Conservation (phyloP, 805 yeast species). For the Cyberlindnera mississippiensis region DNA sequence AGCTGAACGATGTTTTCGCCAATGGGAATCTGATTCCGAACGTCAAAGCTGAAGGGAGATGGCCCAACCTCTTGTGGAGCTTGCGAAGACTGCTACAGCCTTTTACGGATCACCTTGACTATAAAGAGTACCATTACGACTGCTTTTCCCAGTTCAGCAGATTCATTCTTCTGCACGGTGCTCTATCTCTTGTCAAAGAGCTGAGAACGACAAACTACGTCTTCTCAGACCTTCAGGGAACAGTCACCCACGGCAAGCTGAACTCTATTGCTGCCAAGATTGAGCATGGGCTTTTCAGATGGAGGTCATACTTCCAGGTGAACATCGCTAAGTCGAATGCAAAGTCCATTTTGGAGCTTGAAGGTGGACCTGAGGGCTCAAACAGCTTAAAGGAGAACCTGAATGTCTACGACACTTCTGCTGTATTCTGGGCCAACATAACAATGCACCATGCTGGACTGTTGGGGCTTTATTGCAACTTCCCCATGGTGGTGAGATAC, state of each 20-base stretch:
- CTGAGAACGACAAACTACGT: conserved; percentile 25
- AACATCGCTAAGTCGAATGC: conserved; percentile 29
- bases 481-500: conserved; percentile 17
- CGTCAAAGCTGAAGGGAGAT: conserved; percentile 28
- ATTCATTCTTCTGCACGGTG: conserved; percentile 33
- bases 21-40: conserved; percentile 21
- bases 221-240: conserved; percentile 23
- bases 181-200: conserved; percentile 28
- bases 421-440: conserved; percentile 33
- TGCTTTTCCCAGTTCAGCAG: conserved; percentile 35
- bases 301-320: conserved; percentile 32
- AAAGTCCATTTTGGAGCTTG: conserved; percentile 6
- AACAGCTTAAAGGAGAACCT: conserved; percentile 15
- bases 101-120: conserved; percentile 25
- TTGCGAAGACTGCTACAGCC: conserved; percentile 29
- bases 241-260: conserved; percentile 25
- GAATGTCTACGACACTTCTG: conserved; percentile 33
- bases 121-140: conserved; percentile 30
- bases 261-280: conserved; percentile 27
- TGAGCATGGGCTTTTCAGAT: conserved; percentile 30
- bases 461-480: conserved; percentile 28
- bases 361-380: neutral
- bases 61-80: conserved; percentile 36
- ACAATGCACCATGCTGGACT: conserved; percentile 27
- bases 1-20: conserved; percentile 5